phyloP scores from a whole-genome alignment of 2,329 filamentous ascomycete genomes.

The Fusarium denticulatum region DNA sequence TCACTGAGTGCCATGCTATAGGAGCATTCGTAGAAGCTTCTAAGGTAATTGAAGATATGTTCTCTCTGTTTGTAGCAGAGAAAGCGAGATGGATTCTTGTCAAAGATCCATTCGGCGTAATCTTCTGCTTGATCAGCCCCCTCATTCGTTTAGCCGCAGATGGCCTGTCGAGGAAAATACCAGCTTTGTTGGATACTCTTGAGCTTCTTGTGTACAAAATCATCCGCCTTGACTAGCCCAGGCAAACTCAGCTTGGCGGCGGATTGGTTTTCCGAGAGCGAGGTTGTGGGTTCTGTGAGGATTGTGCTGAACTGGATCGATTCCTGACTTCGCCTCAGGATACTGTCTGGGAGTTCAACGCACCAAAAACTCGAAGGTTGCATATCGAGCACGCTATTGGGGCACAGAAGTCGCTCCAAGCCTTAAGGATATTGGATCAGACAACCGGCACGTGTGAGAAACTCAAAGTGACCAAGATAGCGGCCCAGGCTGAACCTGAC shows the following conservation, averaged over 20 bases:
- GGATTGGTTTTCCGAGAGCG: constrained; percentile 2
- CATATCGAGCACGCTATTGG: not conserved
- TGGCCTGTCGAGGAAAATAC: not conserved
- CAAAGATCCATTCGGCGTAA: not conserved
- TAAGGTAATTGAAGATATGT: not conserved
- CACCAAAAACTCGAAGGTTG: not conserved
- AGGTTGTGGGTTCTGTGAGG: constrained; percentile 10
- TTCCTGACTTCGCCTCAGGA: constrained; percentile 1
- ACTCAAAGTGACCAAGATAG: not conserved
- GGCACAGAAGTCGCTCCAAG: not conserved
- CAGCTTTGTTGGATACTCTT: not conserved
- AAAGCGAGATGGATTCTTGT: not conserved
- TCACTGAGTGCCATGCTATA: not conserved
- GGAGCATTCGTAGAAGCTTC: not conserved
- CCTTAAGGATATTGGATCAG: not conserved
- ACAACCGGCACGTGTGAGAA: not conserved
- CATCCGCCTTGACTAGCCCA: not conserved
- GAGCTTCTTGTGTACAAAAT: not conserved
- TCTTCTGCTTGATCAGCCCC: not conserved
- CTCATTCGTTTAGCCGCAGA: not conserved
- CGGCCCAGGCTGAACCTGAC: not conserved
- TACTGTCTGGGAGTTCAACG: not conserved
- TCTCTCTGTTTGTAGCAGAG: not conserved
- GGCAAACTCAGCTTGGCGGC: not conserved
- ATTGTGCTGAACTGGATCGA: not conserved